phyloP scores from a whole-genome alignment of 345 rosid genomes.

The Corchorus olitorius region DNA sequence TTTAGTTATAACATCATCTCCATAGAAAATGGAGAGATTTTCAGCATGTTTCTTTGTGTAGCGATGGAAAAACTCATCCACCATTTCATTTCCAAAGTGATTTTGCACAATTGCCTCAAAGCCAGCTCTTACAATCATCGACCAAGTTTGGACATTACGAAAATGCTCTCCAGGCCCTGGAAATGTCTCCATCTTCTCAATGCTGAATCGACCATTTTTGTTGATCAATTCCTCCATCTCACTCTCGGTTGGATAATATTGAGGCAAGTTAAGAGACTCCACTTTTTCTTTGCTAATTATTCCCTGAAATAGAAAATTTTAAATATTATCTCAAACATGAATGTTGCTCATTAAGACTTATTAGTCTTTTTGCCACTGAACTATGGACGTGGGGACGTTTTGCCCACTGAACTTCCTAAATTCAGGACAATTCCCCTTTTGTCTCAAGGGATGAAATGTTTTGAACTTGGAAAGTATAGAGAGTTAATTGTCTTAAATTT shows the following conservation, averaged over 20 bases:
- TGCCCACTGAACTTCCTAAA: no score
- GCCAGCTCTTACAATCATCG: background rate
- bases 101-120: background rate
- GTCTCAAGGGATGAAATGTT: background rate
- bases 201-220: background rate
- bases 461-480: background rate
- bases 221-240: background rate
- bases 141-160: background rate
- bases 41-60: background rate
- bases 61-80: background rate
- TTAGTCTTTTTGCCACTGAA: no score
- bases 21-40: background rate
- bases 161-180: background rate
- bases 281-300: slow-evolving; percentile 8
- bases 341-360: background rate
- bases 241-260: background rate
- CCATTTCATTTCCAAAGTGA: slow-evolving; percentile 19
- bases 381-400: no score
- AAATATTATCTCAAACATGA: background rate
- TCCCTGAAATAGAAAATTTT: slow-evolving; percentile 9
- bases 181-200: slow-evolving; percentile 9
- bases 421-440: no score
- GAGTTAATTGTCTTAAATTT: no score
- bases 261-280: slow-evolving; percentile 22
- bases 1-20: background rate